Evolutionary conservation across 805 yeast species (phyloP).

Genomic region (Teunomyces pallodes): DNA sequence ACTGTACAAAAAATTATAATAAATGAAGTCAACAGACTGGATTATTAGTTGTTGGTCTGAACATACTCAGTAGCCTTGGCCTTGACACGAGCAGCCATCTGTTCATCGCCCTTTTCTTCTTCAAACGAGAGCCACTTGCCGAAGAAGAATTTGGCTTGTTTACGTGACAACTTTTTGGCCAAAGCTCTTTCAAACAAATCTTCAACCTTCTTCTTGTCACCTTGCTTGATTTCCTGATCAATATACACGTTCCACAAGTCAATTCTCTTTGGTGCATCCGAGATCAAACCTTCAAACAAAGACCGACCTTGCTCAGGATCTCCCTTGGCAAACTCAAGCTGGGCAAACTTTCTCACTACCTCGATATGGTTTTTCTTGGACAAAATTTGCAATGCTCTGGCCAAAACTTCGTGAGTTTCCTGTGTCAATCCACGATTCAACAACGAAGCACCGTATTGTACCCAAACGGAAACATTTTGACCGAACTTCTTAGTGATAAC

Average conservation of each 20-base stretch:
- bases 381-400: constrained; percentile 67
- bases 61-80: constrained; percentile 86
- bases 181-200: constrained; percentile 81
- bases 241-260: constrained; percentile 95
- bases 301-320: constrained; percentile 95
- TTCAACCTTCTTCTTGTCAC: constrained; percentile 66
- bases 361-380: constrained; percentile 76
- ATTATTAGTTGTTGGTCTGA: constrained; percentile 17
- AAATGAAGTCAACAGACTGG: neutral
- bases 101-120: constrained; percentile 63
- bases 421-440: constrained; percentile 56
- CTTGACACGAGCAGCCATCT: constrained; percentile 78
- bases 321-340: constrained; percentile 81
- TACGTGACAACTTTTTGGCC: constrained; percentile 64
- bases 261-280: constrained; percentile 87
- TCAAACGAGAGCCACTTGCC: constrained; percentile 87
- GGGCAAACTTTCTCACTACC: constrained; percentile 83
- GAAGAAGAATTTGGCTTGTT: constrained; percentile 93
- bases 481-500: constrained; percentile 76
- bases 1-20: constrained; percentile 1
- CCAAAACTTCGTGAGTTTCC: constrained; percentile 69
- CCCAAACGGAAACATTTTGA: constrained; percentile 72
- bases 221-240: constrained; percentile 83
- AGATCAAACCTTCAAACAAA: constrained; percentile 84
- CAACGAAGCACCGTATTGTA: constrained; percentile 72